phyloP scores from a whole-genome alignment of 2,329 filamentous ascomycete genomes.

The Ophiostoma pallidulum region DNA sequence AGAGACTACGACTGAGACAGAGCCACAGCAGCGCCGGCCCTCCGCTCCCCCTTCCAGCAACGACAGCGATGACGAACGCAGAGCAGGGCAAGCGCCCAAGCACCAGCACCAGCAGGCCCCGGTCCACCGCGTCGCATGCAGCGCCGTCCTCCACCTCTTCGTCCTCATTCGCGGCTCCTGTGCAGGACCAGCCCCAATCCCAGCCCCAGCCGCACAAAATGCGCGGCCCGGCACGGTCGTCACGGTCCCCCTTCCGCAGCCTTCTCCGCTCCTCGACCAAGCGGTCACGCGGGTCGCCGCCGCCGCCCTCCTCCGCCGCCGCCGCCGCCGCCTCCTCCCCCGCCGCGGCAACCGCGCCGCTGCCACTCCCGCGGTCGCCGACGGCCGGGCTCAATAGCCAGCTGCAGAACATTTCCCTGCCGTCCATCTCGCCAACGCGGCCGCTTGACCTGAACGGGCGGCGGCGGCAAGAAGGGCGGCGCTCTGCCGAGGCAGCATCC shows the following conservation, averaged over 20 bases:
- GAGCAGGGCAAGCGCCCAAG: no score
- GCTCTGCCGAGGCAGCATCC: background rate
- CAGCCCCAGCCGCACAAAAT: constrained; percentile 13
- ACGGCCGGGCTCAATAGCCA: constrained; percentile 5
- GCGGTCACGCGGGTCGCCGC: constrained; percentile 22
- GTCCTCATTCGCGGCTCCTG: no score
- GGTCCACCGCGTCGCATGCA: background rate
- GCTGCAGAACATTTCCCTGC: constrained; percentile 7
- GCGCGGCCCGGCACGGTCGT: constrained; percentile 3
- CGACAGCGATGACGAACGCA: no score
- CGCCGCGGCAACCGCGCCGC: background rate
- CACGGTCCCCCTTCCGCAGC: constrained; percentile 21
- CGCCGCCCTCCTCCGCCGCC: no score
- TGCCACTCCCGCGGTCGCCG: constrained; percentile 16
- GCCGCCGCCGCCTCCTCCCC: no score
- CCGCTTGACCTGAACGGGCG: background rate
- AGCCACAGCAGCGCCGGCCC: no score
- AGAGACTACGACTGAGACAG: no score
- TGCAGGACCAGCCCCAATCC: constrained; percentile 9
- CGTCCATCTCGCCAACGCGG: constrained; percentile 11
- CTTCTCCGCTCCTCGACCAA: constrained; percentile 24
- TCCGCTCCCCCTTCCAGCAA: no score
- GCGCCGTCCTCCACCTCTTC: background rate
- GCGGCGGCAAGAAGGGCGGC: background rate
- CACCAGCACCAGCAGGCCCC: background rate